Conservation (phyloP, 2,329 filamentous ascomycete genomes). For the Colletotrichum agaves region DNA sequence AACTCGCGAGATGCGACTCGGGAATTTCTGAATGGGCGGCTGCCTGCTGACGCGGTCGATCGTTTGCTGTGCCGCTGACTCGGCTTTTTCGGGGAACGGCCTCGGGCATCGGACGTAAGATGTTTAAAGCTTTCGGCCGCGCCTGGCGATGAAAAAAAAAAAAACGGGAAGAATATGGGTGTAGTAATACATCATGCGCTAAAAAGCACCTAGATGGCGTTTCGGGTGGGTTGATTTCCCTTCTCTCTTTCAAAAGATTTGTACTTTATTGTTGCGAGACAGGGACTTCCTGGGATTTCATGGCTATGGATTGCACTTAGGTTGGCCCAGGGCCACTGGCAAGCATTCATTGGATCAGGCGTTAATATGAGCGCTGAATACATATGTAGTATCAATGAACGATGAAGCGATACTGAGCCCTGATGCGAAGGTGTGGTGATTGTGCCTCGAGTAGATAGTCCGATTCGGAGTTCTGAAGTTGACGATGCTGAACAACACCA, state of each 20-base stretch:
- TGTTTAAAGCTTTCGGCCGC: background rate
- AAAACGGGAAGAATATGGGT: conserved; percentile 1
- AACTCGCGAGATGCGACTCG: conserved; percentile 4
- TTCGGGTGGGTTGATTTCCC: conserved; percentile 7
- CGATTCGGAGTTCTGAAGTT: background rate
- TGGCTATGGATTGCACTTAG: conserved; percentile 11
- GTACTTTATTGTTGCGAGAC: conserved; percentile 17
- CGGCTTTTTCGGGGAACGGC: conserved; percentile 21
- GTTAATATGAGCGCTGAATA: background rate
- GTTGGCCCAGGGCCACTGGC: background rate
- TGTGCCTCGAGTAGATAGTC: background rate
- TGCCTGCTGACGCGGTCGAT: conserved; percentile 24
- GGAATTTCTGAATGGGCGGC: background rate
- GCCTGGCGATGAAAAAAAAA: conserved; percentile 1
- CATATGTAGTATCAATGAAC: conserved; percentile 5
- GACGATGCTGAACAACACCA: too few species aligned
- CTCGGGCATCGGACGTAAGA: conserved; percentile 32
- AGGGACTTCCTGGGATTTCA: conserved; percentile 1
- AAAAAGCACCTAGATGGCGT: conserved; percentile 29
- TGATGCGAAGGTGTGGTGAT: background rate
- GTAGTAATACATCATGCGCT: background rate
- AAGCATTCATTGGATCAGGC: conserved; percentile 12
- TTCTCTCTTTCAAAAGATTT: conserved; percentile 8
- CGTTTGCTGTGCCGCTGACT: conserved; percentile 15
- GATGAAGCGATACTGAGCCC: background rate